phyloP scores from a whole-genome alignment of 371 early-diverging fungal genomes.

The Nematocida parisii region DNA sequence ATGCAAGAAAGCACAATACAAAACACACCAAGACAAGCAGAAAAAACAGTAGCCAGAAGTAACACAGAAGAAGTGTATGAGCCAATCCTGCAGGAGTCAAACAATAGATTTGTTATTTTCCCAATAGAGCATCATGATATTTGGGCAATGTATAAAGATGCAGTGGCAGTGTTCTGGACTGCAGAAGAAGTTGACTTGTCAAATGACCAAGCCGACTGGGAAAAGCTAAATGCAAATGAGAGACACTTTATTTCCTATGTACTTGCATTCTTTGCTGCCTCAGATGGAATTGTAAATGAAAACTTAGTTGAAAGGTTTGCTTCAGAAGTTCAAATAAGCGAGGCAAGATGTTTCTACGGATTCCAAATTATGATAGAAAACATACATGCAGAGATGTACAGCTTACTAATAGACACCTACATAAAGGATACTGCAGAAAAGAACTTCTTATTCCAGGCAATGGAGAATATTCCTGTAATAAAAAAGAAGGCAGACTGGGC shows the following conservation, averaged over 20 bases:
- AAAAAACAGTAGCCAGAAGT: neutral
- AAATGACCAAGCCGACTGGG: conserved; percentile 89
- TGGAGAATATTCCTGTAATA: conserved; percentile 92
- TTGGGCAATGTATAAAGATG: conserved; percentile 98
- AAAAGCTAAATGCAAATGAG: conserved; percentile 81
- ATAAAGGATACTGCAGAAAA: conserved; percentile 83
- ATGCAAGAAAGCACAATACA: neutral
- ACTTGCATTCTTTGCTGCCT: conserved; percentile 98
- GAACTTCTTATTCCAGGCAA: conserved; percentile 85
- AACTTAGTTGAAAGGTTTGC: conserved; percentile 91
- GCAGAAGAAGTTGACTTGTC: conserved; percentile 95
- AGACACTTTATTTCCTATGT: conserved; percentile 90
- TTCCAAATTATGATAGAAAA: conserved; percentile 99
- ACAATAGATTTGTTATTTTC: conserved; percentile 68
- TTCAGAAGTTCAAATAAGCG: conserved; percentile 92
- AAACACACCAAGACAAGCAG: conserved; percentile 8
- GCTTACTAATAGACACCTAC: conserved; percentile 92
- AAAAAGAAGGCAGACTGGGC: conserved; percentile 97
- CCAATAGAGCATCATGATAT: conserved; percentile 71
- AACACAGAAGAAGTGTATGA: conserved; percentile 30
- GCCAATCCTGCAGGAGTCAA: conserved; percentile 63
- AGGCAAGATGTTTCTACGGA: conserved; percentile 95
- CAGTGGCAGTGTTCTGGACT: conserved; percentile 97
- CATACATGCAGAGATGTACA: conserved; percentile 97
- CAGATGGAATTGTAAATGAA: conserved; percentile 98